Percentiles rank a stretch among this genome's conserved stretches.
Evolutionary conservation across 306 rosid genomes (phyloP).

Genomic region (Fagus crenata): DNA sequence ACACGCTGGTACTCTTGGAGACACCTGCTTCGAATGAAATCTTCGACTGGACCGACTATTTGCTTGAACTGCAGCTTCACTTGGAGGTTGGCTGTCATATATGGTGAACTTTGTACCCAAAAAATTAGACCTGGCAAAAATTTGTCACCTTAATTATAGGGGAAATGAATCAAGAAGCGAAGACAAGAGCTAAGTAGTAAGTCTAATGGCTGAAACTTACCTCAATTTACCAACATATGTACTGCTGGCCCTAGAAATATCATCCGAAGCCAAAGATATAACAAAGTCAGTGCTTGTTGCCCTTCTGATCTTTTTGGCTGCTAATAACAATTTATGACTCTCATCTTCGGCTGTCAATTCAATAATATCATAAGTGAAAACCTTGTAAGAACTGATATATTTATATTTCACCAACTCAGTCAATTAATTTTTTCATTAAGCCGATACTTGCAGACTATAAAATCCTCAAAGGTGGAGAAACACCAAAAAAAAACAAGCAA

Average conservation of each 20-base stretch:
- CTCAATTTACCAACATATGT: slow-evolving; percentile 73
- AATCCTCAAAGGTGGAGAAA: neutral
- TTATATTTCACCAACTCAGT: slow-evolving; percentile 18
- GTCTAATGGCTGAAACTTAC: slow-evolving; percentile 40
- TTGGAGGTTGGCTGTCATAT: slow-evolving; percentile 61
- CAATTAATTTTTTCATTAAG: slow-evolving; percentile 12
- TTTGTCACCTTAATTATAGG: slow-evolving; percentile 30
- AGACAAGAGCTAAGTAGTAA: neutral
- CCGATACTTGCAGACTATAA: slow-evolving; percentile 1
- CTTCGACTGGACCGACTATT: slow-evolving; percentile 46
- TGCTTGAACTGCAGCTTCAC: slow-evolving; percentile 31
- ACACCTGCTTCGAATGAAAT: slow-evolving; percentile 64
- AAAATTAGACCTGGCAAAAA: slow-evolving; percentile 72
- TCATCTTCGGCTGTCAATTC: slow-evolving; percentile 64
- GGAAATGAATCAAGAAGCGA: slow-evolving; percentile 16
- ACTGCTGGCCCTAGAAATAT: slow-evolving; percentile 67
- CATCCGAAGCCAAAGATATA: slow-evolving; percentile 66
- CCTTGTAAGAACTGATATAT: slow-evolving; percentile 2
- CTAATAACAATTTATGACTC: slow-evolving; percentile 66
- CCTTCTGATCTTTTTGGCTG: slow-evolving; percentile 79
- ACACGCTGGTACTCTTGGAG: slow-evolving; percentile 73
- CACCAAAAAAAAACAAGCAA: neutral
- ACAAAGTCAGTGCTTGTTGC: slow-evolving; percentile 68
- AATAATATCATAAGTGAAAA: slow-evolving; percentile 31
- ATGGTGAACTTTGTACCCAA: slow-evolving; percentile 73